phyloP scores from a whole-genome alignment of 805 yeast genomes.

The Metschnikowia orientalis region DNA sequence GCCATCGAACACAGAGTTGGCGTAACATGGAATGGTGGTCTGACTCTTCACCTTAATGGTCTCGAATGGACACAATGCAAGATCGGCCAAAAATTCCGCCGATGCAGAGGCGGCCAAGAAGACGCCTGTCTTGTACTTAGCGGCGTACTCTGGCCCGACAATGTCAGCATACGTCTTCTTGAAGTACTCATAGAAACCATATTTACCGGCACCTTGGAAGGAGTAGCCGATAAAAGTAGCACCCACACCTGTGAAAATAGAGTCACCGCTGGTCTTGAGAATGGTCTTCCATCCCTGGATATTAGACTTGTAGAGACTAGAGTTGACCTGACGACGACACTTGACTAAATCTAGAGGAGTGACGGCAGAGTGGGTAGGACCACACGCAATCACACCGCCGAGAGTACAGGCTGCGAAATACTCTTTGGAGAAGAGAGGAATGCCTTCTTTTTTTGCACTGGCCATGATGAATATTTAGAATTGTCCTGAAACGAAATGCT shows the following conservation, averaged over 20 bases:
- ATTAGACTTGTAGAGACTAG: slow-evolving; percentile 68
- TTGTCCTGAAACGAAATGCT: background rate
- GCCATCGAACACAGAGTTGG: slow-evolving; percentile 60
- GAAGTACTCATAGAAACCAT: slow-evolving; percentile 91
- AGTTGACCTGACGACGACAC: slow-evolving; percentile 85
- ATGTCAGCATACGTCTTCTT: slow-evolving; percentile 69
- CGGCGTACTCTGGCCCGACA: slow-evolving; percentile 60
- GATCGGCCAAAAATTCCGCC: slow-evolving; percentile 91
- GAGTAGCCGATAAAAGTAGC: slow-evolving; percentile 93
- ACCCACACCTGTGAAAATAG: slow-evolving; percentile 82
- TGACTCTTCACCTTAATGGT: slow-evolving; percentile 93
- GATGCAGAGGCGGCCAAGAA: slow-evolving; percentile 84
- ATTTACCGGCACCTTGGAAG: slow-evolving; percentile 95
- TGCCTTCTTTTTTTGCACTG: slow-evolving; percentile 23
- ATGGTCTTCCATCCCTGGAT: slow-evolving; percentile 79
- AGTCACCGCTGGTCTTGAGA: slow-evolving; percentile 70
- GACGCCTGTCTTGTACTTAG: slow-evolving; percentile 64
- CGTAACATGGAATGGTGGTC: slow-evolving; percentile 86
- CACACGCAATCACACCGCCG: slow-evolving; percentile 87
- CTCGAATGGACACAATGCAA: slow-evolving; percentile 89
- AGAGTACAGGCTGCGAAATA: slow-evolving; percentile 70
- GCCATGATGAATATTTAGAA: slow-evolving; percentile 3
- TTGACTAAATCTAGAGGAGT: slow-evolving; percentile 93
- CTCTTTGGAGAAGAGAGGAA: slow-evolving; percentile 54
- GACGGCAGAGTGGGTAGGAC: slow-evolving; percentile 92